These are phyloP conservation scores for Tylopilus intermedius DNA, from an alignment of 768 basidiomycete genomes.

Conservation along the genomic window DNA sequence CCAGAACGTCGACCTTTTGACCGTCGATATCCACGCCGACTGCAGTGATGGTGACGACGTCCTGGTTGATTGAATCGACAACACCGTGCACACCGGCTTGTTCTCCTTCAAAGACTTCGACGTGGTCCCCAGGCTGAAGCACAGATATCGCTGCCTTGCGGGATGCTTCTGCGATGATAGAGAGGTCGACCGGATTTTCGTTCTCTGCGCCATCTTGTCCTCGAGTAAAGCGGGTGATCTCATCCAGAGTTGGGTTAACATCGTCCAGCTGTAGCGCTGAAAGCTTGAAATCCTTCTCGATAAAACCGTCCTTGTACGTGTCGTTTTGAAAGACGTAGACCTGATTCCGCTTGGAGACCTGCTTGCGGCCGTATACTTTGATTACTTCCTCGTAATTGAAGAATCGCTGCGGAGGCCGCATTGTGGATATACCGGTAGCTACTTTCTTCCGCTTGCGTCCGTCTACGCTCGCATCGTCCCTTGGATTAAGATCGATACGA, in stretches of 20 bases:
- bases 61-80: slow-evolving; percentile 83
- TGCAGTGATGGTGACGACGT: slow-evolving; percentile 81
- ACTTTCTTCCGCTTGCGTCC: slow-evolving; percentile 78
- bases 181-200: slow-evolving; percentile 75
- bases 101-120: slow-evolving; percentile 97
- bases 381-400: slow-evolving; percentile 93
- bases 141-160: slow-evolving; percentile 87
- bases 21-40: slow-evolving; percentile 80
- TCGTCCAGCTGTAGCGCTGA: slow-evolving; percentile 76
- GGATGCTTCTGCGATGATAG: slow-evolving; percentile 88
- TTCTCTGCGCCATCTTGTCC: slow-evolving; percentile 66
- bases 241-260: slow-evolving; percentile 92
- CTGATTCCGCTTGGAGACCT: slow-evolving; percentile 68
- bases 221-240: slow-evolving; percentile 86
- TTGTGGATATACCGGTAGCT: slow-evolving; percentile 41
- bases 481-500: slow-evolving; percentile 93
- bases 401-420: slow-evolving; percentile 84
- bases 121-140: slow-evolving; percentile 94
- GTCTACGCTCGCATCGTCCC: slow-evolving; percentile 65
- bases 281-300: slow-evolving; percentile 92
- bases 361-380: slow-evolving; percentile 77
- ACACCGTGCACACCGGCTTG: slow-evolving; percentile 90
- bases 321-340: slow-evolving; percentile 88
- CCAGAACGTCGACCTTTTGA: slow-evolving; percentile 80
- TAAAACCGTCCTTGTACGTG: slow-evolving; percentile 90